Evolutionary conservation across 768 basidiomycete genomes (phyloP).

Genomic region (Candolleomyces aberdarensis): DNA sequence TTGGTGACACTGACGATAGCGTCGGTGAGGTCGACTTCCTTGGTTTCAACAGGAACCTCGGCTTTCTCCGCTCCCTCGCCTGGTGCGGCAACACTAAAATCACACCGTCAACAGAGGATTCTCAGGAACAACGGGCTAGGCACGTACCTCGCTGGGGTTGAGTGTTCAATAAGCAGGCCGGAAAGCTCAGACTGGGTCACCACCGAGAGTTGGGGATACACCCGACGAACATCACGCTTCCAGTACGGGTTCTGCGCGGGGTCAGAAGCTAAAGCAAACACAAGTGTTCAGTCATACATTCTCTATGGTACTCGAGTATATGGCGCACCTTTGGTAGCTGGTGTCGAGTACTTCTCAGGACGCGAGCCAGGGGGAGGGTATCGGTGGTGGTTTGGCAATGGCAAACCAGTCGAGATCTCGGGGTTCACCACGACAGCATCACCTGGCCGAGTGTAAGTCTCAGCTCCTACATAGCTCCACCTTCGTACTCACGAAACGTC

Average conservation of each 20-base stretch:
- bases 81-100: slow-evolving; percentile 52
- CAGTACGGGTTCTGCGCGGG: slow-evolving; percentile 90
- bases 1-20: slow-evolving; percentile 69
- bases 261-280: slow-evolving; percentile 64
- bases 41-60: slow-evolving; percentile 42
- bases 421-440: slow-evolving; percentile 84
- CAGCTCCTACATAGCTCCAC: neutral
- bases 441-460: slow-evolving; percentile 43
- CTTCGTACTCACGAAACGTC: slow-evolving; percentile 71
- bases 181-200: slow-evolving; percentile 84
- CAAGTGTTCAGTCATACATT: neutral
- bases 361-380: slow-evolving; percentile 88
- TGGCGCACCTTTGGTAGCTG: slow-evolving; percentile 77
- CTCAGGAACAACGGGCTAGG: neutral
- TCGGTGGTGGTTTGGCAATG: slow-evolving; percentile 67
- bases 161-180: slow-evolving; percentile 76
- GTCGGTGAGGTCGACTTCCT: slow-evolving; percentile 56
- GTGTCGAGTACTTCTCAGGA: slow-evolving; percentile 81
- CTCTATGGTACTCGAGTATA: neutral
- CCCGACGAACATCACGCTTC: slow-evolving; percentile 92
- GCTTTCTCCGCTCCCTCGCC: slow-evolving; percentile 35
- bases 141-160: slow-evolving; percentile 61
- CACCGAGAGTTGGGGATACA: slow-evolving; percentile 89
- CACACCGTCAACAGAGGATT: neutral
- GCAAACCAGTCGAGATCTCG: slow-evolving; percentile 88